phyloP scores from a whole-genome alignment of 176 grass and related monocot genomes.

The Avena sativa region DNA sequence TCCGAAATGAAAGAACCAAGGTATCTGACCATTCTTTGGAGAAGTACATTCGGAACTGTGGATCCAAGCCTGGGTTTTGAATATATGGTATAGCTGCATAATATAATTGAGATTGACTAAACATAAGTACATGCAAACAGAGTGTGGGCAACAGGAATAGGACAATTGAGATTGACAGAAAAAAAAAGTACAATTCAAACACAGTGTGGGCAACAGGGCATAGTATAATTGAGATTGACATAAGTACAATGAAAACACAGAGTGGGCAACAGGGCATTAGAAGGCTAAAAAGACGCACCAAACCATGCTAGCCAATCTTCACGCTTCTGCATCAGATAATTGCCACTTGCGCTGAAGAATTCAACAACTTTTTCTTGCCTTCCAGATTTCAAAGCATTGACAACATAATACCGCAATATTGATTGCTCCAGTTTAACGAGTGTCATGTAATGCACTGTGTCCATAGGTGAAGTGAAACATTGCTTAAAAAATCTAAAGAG shows the following conservation, averaged over 20 bases:
- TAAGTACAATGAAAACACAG: slow-evolving; percentile 33
- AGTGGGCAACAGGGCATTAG: slow-evolving; percentile 31
- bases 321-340: slow-evolving; percentile 73
- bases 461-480: slow-evolving; percentile 79
- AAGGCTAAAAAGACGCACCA: slow-evolving; percentile 57
- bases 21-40: slow-evolving; percentile 94
- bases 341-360: slow-evolving; percentile 65
- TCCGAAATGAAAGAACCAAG: slow-evolving; percentile 81
- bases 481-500: slow-evolving; percentile 85
- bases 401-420: slow-evolving; percentile 76
- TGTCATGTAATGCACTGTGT: slow-evolving; percentile 58
- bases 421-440: slow-evolving; percentile 83
- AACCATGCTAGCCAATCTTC: slow-evolving; percentile 95
- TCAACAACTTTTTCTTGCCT: slow-evolving; percentile 82
- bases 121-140: slow-evolving; percentile 31
- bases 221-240: slow-evolving; percentile 41
- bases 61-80: slow-evolving; percentile 83
- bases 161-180: too few relatives aligned
- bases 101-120: slow-evolving; percentile 45
- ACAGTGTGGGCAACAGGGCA: slow-evolving; percentile 30
- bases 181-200: too few relatives aligned
- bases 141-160: background rate
- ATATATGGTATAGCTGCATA: slow-evolving; percentile 94
- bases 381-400: slow-evolving; percentile 84
- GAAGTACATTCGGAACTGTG: slow-evolving; percentile 93